phyloP scores from a whole-genome alignment of 164 flowering plant genomes.

The Dillenia suffruticosa region DNA sequence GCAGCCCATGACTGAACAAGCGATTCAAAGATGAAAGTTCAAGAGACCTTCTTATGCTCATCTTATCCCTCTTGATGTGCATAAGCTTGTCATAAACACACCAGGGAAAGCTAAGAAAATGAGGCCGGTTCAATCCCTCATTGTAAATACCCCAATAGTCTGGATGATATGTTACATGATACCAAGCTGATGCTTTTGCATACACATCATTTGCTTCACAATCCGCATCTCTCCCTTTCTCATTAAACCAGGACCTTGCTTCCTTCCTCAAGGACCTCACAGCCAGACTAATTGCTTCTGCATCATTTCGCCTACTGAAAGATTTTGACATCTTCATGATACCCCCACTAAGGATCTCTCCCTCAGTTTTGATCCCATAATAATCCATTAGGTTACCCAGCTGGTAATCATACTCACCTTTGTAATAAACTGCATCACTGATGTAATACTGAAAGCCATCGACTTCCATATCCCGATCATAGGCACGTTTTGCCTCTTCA shows the following conservation, averaged over 20 bases:
- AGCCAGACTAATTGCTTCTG: slow-evolving; percentile 53
- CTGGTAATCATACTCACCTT: slow-evolving; percentile 59
- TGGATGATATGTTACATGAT: slow-evolving; percentile 76
- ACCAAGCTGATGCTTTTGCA: slow-evolving; percentile 91
- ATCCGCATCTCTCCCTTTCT: slow-evolving; percentile 14
- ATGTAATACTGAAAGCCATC: slow-evolving; percentile 64
- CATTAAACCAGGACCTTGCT: slow-evolving; percentile 60
- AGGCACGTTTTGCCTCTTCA: slow-evolving; percentile 47
- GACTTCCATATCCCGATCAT: slow-evolving; percentile 74
- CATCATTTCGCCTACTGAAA: slow-evolving; percentile 48
- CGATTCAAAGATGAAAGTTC: slow-evolving; percentile 3
- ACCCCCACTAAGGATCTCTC: slow-evolving; percentile 68
- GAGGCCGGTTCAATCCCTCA: slow-evolving; percentile 54
- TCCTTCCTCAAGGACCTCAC: slow-evolving; percentile 67
- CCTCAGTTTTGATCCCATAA: slow-evolving; percentile 74
- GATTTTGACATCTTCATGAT: slow-evolving; percentile 55
- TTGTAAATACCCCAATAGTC: slow-evolving; percentile 55
- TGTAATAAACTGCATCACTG: slow-evolving; percentile 57
- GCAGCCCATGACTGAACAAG: slow-evolving; percentile 6
- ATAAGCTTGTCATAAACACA: slow-evolving; percentile 69
- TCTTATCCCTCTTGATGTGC: slow-evolving; percentile 46
- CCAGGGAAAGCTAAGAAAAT: slow-evolving; percentile 86
- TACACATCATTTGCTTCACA: slow-evolving; percentile 21
- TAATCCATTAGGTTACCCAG: slow-evolving; percentile 73
- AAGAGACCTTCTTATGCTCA: slow-evolving; percentile 2